Conservation (phyloP, 2,329 filamentous ascomycete species). For the Boeremia lycopersici region DNA sequence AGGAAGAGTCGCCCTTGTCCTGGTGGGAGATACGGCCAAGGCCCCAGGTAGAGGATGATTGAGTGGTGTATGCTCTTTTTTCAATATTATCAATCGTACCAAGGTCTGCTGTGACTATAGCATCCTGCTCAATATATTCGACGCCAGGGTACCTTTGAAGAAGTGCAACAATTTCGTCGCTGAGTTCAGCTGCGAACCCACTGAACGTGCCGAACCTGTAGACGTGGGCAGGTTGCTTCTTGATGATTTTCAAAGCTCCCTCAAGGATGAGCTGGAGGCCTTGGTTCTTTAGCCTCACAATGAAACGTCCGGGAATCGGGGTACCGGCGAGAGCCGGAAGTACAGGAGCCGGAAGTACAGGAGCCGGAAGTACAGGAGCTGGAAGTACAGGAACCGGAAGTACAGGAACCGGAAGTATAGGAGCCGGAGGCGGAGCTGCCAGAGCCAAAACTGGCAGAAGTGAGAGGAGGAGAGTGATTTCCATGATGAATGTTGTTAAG, state of each 20-base stretch:
- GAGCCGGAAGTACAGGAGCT: conserved; percentile 49
- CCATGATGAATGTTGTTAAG: conserved; percentile 45
- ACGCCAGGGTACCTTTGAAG: conserved; percentile 42
- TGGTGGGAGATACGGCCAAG: conserved; percentile 50
- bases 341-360: conserved; percentile 49
- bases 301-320: conserved; percentile 52
- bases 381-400: no score
- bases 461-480: conserved; percentile 46
- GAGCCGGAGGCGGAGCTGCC: conserved; percentile 44
- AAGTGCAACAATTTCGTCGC: conserved; percentile 35
- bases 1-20: conserved; percentile 36
- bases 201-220: conserved; percentile 49
- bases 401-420: conserved; percentile 48
- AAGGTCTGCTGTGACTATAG: conserved; percentile 39
- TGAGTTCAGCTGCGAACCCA: conserved; percentile 47
- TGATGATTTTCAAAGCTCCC: conserved; percentile 32
- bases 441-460: conserved; percentile 44
- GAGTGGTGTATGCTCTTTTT: conserved; percentile 47
- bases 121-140: conserved; percentile 50
- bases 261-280: conserved; percentile 36
- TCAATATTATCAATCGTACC: conserved; percentile 27
- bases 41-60: conserved; percentile 50
- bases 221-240: conserved; percentile 39
- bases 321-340: conserved; percentile 45
- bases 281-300: conserved; percentile 53